Evolutionary conservation across 2,329 filamentous ascomycete genomes (phyloP).

Genomic region (Camptophora hylomeconis): DNA sequence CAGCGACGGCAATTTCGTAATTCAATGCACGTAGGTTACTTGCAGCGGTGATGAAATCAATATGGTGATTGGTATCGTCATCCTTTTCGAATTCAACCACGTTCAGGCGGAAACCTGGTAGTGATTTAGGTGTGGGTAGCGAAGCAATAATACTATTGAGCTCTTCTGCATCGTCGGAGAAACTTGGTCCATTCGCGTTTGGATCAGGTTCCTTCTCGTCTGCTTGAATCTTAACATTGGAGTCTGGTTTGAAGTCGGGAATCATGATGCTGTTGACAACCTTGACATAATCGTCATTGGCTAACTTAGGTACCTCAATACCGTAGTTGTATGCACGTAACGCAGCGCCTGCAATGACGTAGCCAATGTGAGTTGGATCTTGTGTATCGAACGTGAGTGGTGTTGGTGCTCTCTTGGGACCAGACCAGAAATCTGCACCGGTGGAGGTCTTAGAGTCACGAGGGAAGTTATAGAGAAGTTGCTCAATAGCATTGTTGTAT

Average conservation of each 20-base stretch:
- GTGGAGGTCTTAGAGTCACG: constrained; percentile 81
- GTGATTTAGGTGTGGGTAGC: constrained; percentile 63
- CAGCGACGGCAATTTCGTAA: constrained; percentile 88
- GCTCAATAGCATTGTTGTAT: constrained; percentile 92
- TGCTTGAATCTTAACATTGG: constrained; percentile 90
- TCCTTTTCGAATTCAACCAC: constrained; percentile 98
- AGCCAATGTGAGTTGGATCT: constrained; percentile 77
- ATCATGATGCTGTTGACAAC: constrained; percentile 88
- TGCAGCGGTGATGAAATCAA: constrained; percentile 95
- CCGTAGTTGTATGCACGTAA: constrained; percentile 97
- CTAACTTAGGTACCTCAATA: constrained; percentile 69
- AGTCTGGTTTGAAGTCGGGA: constrained; percentile 82
- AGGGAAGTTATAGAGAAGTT: constrained; percentile 92
- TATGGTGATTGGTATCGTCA: constrained; percentile 94
- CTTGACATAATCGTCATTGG: constrained; percentile 59
- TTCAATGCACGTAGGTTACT: constrained; percentile 95
- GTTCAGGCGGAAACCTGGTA: constrained; percentile 77
- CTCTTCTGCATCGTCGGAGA: constrained; percentile 61
- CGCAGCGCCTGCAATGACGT: constrained; percentile 77
- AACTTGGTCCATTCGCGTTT: constrained; percentile 47
- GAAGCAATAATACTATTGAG: constrained; percentile 57
- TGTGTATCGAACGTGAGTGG: constrained; percentile 75
- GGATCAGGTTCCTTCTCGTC: constrained; percentile 92
- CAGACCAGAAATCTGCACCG: constrained; percentile 93
- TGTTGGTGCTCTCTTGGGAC: constrained; percentile 90